Evolutionary conservation across 176 grass and related monocot species (phyloP).

Genomic region (Avena sativa): DNA sequence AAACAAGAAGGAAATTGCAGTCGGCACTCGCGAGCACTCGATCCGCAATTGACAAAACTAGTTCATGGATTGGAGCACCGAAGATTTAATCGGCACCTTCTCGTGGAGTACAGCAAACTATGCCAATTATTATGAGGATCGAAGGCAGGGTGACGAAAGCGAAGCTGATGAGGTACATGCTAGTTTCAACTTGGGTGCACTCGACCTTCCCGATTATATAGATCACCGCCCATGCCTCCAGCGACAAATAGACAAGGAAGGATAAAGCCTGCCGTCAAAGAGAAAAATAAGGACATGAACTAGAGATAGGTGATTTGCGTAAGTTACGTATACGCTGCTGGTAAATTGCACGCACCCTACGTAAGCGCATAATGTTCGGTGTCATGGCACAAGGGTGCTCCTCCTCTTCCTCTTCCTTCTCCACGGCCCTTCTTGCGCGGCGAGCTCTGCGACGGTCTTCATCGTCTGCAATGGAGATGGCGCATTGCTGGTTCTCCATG

Average conservation of each 20-base stretch:
- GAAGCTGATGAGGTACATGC: not conserved
- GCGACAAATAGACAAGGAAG: not conserved
- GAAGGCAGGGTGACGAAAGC: conserved; percentile 7
- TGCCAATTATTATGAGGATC: not conserved
- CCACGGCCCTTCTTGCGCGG: not conserved
- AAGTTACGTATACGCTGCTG: not conserved
- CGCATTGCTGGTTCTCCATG: conserved; percentile 2
- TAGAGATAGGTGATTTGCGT: not conserved
- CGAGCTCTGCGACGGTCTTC: not conserved
- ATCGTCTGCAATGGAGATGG: not conserved
- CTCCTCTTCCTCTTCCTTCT: not conserved
- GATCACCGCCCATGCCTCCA: not conserved
- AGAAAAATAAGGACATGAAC: not conserved
- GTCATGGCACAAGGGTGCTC: not conserved
- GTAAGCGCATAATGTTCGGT: not conserved
- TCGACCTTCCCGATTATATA: not conserved
- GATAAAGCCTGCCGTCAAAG: not conserved
- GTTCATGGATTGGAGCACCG: not conserved
- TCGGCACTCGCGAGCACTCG: not conserved
- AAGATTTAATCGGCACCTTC: not conserved
- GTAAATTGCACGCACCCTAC: not conserved
- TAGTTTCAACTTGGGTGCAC: not conserved
- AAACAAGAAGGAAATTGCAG: not conserved
- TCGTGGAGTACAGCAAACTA: not conserved
- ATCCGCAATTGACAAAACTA: not conserved